These are phyloP conservation scores for Eucalyptus guilfoylei DNA, from an alignment of 345 rosid species.

Conservation along the genomic window DNA sequence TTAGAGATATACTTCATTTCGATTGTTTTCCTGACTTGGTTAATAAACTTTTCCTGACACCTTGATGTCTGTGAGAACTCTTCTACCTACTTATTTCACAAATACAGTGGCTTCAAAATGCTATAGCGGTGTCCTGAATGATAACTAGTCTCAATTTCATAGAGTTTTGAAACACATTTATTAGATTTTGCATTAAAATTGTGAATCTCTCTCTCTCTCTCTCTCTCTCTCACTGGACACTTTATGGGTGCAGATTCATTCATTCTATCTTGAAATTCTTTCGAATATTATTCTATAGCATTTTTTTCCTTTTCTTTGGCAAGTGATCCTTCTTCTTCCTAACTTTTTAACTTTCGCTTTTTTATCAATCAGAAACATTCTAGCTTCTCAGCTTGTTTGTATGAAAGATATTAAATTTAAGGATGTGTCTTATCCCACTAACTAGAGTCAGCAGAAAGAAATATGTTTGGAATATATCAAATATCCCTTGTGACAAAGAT, in stretches of 20 bases:
- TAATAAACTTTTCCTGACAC: neutral
- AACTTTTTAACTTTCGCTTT: neutral
- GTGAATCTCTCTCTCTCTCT: neutral
- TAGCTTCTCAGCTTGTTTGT: neutral
- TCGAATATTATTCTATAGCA: neutral
- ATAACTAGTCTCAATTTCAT: neutral
- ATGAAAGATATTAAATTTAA: neutral
- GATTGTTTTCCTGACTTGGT: neutral
- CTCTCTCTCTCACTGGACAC: neutral
- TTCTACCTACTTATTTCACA: neutral
- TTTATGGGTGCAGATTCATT: neutral
- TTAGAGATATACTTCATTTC: neutral
- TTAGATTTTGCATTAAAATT: neutral
- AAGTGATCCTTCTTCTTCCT: neutral
- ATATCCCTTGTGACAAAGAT: neutral
- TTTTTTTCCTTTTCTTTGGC: neutral
- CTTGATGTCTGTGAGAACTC: neutral
- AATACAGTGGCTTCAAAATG: neutral
- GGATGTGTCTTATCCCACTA: neutral
- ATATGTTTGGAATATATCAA: neutral
- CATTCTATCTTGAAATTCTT: neutral
- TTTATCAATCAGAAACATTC: neutral
- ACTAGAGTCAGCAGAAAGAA: neutral
- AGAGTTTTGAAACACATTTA: neutral
- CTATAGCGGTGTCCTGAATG: neutral